Base-by-base conservation (phyloP, 257 asterid genomes). In the Voacanga thouarsii region DNA sequence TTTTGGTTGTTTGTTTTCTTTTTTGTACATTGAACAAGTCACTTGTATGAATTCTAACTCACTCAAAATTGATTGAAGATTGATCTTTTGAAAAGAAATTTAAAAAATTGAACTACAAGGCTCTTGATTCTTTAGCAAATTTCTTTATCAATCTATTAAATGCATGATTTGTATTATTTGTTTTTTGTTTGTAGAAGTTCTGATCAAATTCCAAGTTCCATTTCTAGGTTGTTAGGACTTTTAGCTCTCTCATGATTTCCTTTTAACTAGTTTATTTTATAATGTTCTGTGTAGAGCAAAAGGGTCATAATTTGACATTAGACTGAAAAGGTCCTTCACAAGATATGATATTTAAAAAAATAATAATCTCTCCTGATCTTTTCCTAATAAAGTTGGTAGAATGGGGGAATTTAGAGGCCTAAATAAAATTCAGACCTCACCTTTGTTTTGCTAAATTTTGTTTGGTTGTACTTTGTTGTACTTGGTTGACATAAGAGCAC, bases 81-180 rank as follows among this genome's bases (percentile, higher is more conserved):
- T 43, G 18, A 30, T 33, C 56, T 6, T 71, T 26, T 3, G 1
- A 11, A 65, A 37, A 19, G 37, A 64, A 30, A 3, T 10, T 11
- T 49, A 8, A 43, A 3, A 19, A 3, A 50, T 28, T 16, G 55
- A 71, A 33, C 47, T 37, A 66, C 56, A 30, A 15, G 37, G 14
- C 3, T 33, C 14, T 53, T 30, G n/a, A n/a, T 61, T 71, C 44
- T 71, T 71, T 24, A 24, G 26, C 0, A 26, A 5, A 14, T 11
- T 71, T 71, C 50, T 67, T 77, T 53, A 64, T 55, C 70, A 66
- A 71, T 79, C 65, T 74, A 7, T 68, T 33, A 14, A 60, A 66
- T 71, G 51, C 63, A 21, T 79, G 23, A 47, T 15, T 24, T 23
- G 5, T 23, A 28, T 4, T 50, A 26, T 8, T 44, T n/a, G n/a